phyloP scores from a whole-genome alignment of 1,139 yeast genomes.

The Geotrichum fermentans region DNA sequence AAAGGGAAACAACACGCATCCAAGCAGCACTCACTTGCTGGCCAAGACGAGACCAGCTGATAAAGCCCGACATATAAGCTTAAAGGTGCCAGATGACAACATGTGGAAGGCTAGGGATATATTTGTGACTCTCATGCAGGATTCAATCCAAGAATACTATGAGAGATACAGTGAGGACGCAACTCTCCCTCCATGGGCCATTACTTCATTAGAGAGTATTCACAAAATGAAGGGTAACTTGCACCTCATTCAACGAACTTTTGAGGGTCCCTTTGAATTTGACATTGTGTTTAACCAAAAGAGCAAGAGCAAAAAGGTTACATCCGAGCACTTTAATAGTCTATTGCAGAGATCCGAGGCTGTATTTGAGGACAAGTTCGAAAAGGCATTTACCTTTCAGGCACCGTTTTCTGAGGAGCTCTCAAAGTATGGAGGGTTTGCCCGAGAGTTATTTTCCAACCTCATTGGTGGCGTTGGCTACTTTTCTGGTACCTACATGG shows the following conservation, averaged over 20 bases:
- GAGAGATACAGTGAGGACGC: slow-evolving; percentile 37
- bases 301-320: slow-evolving; percentile 33
- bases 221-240: slow-evolving; percentile 66
- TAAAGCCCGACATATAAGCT: slow-evolving; percentile 61
- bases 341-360: slow-evolving; percentile 41
- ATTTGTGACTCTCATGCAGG: slow-evolving; percentile 63
- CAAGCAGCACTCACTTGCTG: slow-evolving; percentile 30
- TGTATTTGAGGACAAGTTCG: slow-evolving; percentile 54
- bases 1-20: slow-evolving; percentile 34
- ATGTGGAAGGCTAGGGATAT: slow-evolving; percentile 81
- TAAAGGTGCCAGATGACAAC: slow-evolving; percentile 66
- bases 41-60: slow-evolving; percentile 35
- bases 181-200: slow-evolving; percentile 37
- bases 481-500: slow-evolving; percentile 80
- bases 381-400: slow-evolving; percentile 48
- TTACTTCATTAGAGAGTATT: slow-evolving; percentile 55
- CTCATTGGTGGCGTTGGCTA: slow-evolving; percentile 87
- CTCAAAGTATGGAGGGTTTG: slow-evolving; percentile 52
- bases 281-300: slow-evolving; percentile 56
- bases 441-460: slow-evolving; percentile 73
- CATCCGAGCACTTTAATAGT: slow-evolving; percentile 37
- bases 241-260: slow-evolving; percentile 73
- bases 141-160: slow-evolving; percentile 52
- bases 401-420: slow-evolving; percentile 50
- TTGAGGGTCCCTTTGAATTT: slow-evolving; percentile 71